Conservation (phyloP, 2,329 filamentous ascomycete genomes). For the Cytospora schulzeri region DNA sequence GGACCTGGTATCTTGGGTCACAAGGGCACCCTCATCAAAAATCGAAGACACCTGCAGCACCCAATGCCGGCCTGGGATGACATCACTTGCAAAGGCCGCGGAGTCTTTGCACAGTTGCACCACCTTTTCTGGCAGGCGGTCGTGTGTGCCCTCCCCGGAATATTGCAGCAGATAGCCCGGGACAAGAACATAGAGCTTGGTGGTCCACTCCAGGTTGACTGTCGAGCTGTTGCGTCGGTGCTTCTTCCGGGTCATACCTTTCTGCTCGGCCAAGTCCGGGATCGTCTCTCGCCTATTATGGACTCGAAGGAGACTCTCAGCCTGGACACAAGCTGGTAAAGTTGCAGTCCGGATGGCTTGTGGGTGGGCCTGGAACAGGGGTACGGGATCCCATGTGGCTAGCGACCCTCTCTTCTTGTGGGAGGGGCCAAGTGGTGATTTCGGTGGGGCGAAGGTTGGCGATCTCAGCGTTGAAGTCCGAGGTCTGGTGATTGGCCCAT, state of each 20-base stretch:
- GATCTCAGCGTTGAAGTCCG: conserved; percentile 18
- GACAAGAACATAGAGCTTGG: conserved; percentile 72
- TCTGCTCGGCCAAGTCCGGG: conserved; percentile 24
- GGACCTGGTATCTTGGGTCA: conserved; percentile 57
- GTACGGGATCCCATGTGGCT: conserved; percentile 66
- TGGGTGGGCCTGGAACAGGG: conserved; percentile 84
- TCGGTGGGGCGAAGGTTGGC: conserved; percentile 24
- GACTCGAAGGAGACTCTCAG: conserved; percentile 68
- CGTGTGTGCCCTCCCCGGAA: conserved; percentile 67
- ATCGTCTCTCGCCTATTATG: conserved; percentile 53
- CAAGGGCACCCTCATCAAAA: conserved; percentile 59
- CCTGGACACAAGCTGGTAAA: conserved; percentile 66
- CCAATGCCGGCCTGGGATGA: conserved; percentile 79
- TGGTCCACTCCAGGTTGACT: conserved; percentile 64
- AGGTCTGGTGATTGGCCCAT: conserved; percentile 8
- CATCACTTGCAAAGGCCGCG: conserved; percentile 77
- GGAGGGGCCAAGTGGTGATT: conserved; percentile 23
- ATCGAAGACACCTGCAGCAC: conserved; percentile 74
- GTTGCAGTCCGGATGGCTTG: conserved; percentile 77
- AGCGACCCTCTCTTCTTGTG: conserved; percentile 37
- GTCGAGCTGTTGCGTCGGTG: conserved; percentile 48
- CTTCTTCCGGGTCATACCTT: conserved; percentile 46
- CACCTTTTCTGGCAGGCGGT: conserved; percentile 73
- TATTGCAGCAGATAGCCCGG: conserved; percentile 78
- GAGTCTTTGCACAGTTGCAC: conserved; percentile 73